Evolutionary conservation across 768 basidiomycete species (phyloP).

Genomic region (Strobilomyces confusus): DNA sequence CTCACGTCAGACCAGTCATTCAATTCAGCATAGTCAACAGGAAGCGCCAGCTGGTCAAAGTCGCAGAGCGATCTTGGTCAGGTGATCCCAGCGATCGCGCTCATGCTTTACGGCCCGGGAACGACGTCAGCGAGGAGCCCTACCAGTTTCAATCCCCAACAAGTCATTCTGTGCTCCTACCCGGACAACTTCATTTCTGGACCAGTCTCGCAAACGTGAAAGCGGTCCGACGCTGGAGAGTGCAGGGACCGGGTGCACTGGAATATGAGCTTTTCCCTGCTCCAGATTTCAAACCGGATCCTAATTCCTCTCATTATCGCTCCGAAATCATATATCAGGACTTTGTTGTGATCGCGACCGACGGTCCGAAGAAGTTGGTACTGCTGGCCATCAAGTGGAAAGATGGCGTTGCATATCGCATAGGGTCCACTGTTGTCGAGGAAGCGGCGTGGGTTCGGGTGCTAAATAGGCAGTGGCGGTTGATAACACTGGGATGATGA

Average conservation of each 20-base stretch:
- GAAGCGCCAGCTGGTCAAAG: neutral
- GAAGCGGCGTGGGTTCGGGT: neutral
- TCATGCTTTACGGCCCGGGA: neutral
- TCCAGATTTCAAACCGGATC: neutral
- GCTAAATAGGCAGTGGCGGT: neutral
- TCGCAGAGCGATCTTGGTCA: neutral
- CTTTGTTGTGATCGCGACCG: constrained; percentile 12
- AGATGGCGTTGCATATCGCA: constrained; percentile 14
- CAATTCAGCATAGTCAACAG: constrained; percentile 9
- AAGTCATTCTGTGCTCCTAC: neutral
- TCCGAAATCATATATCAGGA: neutral
- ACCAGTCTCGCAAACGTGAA: constrained; percentile 7
- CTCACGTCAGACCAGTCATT: neutral
- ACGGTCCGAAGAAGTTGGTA: neutral
- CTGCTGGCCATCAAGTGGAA: constrained; percentile 16
- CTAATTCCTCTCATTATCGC: neutral
- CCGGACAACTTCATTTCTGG: constrained; percentile 16
- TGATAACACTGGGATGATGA: neutral
- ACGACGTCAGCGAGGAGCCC: neutral
- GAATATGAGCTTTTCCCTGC: neutral
- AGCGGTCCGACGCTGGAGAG: neutral
- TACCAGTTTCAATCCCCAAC: neutral
- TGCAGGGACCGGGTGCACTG: neutral
- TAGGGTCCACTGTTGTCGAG: neutral
- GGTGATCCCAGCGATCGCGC: neutral